Conservation (phyloP, 176 grass and related monocot species). For the Pontederia crassipes region DNA sequence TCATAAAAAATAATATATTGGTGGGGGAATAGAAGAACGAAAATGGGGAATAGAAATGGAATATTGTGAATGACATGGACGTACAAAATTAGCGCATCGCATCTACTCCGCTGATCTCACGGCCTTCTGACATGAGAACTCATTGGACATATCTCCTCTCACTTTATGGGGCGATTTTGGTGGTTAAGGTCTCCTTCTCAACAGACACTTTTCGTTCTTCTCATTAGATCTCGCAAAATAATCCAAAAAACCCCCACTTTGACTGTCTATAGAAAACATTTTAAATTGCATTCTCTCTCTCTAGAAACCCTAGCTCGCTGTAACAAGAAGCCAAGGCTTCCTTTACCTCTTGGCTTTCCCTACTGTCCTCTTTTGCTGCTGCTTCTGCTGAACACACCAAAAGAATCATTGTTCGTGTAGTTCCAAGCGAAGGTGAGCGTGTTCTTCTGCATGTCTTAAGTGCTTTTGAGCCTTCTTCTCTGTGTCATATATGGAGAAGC, state of each 20-base stretch:
- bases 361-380: conserved; percentile 21
- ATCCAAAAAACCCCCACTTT: conserved; percentile 30
- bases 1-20: conserved; percentile 25
- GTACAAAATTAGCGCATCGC: conserved; percentile 49
- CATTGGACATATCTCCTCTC: conserved; percentile 35
- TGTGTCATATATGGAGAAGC: too few relatives aligned
- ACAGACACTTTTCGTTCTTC: conserved; percentile 50
- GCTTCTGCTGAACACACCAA: conserved; percentile 6
- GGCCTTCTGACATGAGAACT: conserved; percentile 14
- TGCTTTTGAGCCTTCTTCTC: too few relatives aligned
- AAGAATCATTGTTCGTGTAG: not conserved
- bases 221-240: conserved; percentile 38
- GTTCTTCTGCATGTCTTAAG: not conserved
- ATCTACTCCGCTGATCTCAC: conserved; percentile 29
- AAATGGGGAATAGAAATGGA: conserved; percentile 22
- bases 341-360: conserved; percentile 48
- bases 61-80: conserved; percentile 25
- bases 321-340: conserved; percentile 4
- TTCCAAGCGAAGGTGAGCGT: not conserved
- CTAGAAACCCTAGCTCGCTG: conserved; percentile 25
- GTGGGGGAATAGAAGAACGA: conserved; percentile 50
- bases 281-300: conserved; percentile 9
- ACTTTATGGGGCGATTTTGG: conserved; percentile 72
- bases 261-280: conserved; percentile 12
- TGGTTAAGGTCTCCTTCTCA: conserved; percentile 53